Percentiles rank a stretch among this genome's conserved stretches.
Evolutionary conservation across 2,329 filamentous ascomycete genomes (phyloP).

Genomic region (Pseudomassariella vexata): DNA sequence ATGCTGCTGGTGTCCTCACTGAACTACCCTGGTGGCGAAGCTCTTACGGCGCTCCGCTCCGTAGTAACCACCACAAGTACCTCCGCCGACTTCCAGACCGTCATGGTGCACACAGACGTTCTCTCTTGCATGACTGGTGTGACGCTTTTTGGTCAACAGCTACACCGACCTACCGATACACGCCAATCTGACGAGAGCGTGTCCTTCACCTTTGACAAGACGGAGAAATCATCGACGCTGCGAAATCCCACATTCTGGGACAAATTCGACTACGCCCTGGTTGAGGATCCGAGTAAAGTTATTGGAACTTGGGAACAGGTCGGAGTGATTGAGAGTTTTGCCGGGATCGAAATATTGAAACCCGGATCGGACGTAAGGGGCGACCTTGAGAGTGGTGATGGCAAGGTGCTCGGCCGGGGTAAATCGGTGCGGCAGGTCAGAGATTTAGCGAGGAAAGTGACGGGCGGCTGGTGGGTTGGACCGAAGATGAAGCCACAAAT

Average conservation of each 20-base stretch:
- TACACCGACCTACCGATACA: slow-evolving; percentile 17
- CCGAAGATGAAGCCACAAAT: slow-evolving; percentile 54
- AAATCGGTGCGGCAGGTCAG: slow-evolving; percentile 31
- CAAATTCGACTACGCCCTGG: slow-evolving; percentile 57
- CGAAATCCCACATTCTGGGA: slow-evolving; percentile 51
- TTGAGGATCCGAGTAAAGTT: slow-evolving; percentile 43
- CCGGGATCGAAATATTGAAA: slow-evolving; percentile 51
- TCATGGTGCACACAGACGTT: slow-evolving; percentile 58
- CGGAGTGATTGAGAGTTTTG: slow-evolving; percentile 51
- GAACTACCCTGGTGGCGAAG: slow-evolving; percentile 90
- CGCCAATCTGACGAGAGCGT: slow-evolving; percentile 18
- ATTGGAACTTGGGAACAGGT: slow-evolving; percentile 50
- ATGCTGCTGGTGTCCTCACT: slow-evolving; percentile 77
- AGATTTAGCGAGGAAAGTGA: slow-evolving; percentile 35
- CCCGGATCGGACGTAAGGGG: slow-evolving; percentile 30
- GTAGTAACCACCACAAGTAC: slow-evolving; percentile 26
- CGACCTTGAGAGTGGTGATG: slow-evolving; percentile 16
- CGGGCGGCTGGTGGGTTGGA: slow-evolving; percentile 60
- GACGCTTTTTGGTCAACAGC: slow-evolving; percentile 56
- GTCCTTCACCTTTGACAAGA: slow-evolving; percentile 52
- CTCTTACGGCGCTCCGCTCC: slow-evolving; percentile 51
- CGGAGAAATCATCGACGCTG: slow-evolving; percentile 44
- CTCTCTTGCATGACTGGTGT: slow-evolving; percentile 66
- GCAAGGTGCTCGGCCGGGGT: slow-evolving; percentile 39
- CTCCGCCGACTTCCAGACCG: slow-evolving; percentile 21